phyloP scores from a whole-genome alignment of 805 yeast genomes.

The Ogataea trehalophila region DNA sequence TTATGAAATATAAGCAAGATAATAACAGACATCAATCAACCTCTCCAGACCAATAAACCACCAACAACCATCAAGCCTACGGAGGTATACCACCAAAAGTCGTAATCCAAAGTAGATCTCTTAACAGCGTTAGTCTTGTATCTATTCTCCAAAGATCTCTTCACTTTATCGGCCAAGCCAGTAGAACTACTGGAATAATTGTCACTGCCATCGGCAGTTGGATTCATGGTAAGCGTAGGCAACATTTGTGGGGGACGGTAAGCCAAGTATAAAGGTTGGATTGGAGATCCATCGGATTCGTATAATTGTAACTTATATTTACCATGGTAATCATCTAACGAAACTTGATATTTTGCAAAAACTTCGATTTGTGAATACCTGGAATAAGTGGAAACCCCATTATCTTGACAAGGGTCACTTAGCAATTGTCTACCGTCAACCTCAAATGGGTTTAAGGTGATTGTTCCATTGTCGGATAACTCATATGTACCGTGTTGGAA shows the following conservation, averaged over 20 bases:
- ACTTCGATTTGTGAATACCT: slow-evolving; percentile 67
- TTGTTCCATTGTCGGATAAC: slow-evolving; percentile 57
- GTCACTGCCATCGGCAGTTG: slow-evolving; percentile 43
- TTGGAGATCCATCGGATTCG: slow-evolving; percentile 71
- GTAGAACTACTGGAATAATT: slow-evolving; percentile 15
- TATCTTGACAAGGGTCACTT: slow-evolving; percentile 78
- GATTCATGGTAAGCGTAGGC: slow-evolving; percentile 88
- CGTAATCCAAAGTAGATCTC: slow-evolving; percentile 34
- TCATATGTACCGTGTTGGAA: slow-evolving; percentile 88
- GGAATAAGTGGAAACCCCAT: slow-evolving; percentile 55
- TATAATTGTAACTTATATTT: slow-evolving; percentile 68
- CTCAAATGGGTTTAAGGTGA: slow-evolving; percentile 64
- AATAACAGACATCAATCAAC: slow-evolving; percentile 2
- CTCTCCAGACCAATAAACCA: slow-evolving; percentile 23
- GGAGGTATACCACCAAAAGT: slow-evolving; percentile 53
- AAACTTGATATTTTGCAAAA: slow-evolving; percentile 53
- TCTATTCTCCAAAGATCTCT: slow-evolving; percentile 75
- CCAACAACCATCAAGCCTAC: slow-evolving; percentile 36
- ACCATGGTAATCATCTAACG: slow-evolving; percentile 78
- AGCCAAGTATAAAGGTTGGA: slow-evolving; percentile 88
- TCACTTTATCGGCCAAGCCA: slow-evolving; percentile 40
- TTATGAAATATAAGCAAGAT: too few species aligned
- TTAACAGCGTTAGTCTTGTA: slow-evolving; percentile 70
- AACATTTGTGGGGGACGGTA: slow-evolving; percentile 95
- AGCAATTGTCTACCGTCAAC: slow-evolving; percentile 92